Evolutionary conservation across 2,329 filamentous ascomycete species (phyloP).

Genomic region (Cytospora piceae): DNA sequence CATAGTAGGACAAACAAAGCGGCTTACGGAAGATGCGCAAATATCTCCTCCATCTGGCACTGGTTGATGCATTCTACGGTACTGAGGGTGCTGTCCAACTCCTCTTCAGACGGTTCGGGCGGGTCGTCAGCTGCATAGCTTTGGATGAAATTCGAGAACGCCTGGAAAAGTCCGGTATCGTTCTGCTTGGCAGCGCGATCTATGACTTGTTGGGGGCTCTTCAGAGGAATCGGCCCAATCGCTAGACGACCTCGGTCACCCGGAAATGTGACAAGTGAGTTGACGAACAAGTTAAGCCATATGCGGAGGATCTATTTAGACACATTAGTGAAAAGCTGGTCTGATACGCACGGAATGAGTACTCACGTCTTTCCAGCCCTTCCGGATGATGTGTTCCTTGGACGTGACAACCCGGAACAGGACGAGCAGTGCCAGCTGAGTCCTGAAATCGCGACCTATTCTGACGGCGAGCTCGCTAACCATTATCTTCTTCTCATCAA

Average conservation of each 20-base stretch:
- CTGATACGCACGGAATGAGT: background rate
- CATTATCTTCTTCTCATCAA: constrained; percentile 91
- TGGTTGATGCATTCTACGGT: constrained; percentile 93
- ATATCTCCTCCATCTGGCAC: constrained; percentile 81
- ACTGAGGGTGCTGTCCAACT: constrained; percentile 92
- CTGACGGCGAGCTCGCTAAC: constrained; percentile 97
- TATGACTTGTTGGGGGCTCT: constrained; percentile 89
- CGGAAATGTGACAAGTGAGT: constrained; percentile 83
- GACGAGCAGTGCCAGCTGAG: constrained; percentile 92
- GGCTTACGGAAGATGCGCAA: constrained; percentile 78
- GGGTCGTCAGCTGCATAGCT: constrained; percentile 98
- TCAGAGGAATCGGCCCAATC: constrained; percentile 82
- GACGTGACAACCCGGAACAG: constrained; percentile 89
- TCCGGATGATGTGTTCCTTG: constrained; percentile 75
- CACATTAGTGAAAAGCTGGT: constrained; percentile 42
- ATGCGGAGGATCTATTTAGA: constrained; percentile 76
- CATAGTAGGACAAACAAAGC: background rate
- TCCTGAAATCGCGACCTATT: constrained; percentile 90
- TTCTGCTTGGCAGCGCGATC: constrained; percentile 78
- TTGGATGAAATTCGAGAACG: constrained; percentile 95
- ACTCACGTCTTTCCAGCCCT: constrained; percentile 79
- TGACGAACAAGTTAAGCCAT: constrained; percentile 94
- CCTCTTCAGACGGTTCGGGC: constrained; percentile 94
- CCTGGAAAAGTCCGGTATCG: constrained; percentile 88
- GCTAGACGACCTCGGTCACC: constrained; percentile 66